Percentiles rank a stretch among this genome's conserved stretches.
Conservation (phyloP, 495 filamentous ascomycete species). For the Sordaria brevicollis region DNA sequence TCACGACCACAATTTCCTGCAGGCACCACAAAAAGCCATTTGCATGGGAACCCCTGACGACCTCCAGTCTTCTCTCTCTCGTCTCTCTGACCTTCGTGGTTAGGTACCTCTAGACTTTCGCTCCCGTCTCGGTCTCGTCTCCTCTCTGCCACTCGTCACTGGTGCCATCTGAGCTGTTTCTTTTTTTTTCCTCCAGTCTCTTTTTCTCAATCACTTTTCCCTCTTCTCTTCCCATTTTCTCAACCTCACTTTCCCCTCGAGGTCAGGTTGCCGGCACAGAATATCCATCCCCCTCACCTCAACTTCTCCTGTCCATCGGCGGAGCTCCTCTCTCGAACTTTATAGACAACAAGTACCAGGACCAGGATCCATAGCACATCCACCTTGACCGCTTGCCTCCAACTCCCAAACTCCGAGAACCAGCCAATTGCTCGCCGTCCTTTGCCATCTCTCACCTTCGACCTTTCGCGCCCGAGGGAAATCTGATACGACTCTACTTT, state of each 20-base stretch:
- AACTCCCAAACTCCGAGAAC: background rate
- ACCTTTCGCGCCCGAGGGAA: background rate
- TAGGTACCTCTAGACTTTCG: too few relatives aligned
- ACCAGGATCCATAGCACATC: background rate
- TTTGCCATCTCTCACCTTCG: background rate
- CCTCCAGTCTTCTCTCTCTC: background rate
- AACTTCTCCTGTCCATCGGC: background rate
- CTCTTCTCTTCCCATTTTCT: conserved; percentile 2
- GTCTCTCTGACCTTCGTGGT: background rate
- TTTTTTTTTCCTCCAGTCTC: background rate
- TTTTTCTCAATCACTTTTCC: conserved; percentile 2
- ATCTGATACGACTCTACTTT: background rate
- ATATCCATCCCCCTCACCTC: too few relatives aligned
- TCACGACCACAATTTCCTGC: background rate
- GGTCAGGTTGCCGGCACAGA: background rate
- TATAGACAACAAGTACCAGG: background rate
- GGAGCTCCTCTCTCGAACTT: background rate
- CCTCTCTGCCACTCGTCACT: background rate
- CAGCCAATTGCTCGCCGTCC: background rate
- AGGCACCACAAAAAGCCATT: background rate
- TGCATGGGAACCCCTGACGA: background rate
- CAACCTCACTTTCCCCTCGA: background rate
- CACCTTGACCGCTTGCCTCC: background rate
- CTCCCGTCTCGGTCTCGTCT: background rate
- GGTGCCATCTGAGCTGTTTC: background rate